Evolutionary conservation across 1,284 basidiomycete genomes (phyloP).

Genomic region (Stygiomarasmius scandens): DNA sequence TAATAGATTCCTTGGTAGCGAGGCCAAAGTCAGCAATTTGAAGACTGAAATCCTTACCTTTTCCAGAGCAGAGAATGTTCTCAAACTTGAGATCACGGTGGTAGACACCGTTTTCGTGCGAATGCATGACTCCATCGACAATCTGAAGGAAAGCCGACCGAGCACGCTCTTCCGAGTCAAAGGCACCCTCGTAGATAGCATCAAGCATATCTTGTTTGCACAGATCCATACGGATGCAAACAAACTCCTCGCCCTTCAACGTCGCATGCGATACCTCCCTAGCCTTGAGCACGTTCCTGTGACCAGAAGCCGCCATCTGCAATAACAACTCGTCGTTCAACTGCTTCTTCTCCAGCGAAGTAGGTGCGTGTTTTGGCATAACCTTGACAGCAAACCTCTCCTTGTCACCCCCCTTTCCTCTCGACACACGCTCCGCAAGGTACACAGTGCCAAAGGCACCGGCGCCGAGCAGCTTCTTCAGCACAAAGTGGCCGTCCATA

Average conservation of each 20-base stretch:
- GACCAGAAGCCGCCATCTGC: background rate
- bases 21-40: constrained; percentile 13
- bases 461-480: background rate
- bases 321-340: background rate
- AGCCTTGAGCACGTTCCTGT: background rate
- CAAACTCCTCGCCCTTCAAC: background rate
- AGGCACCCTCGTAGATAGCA: background rate
- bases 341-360: background rate
- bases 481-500: background rate
- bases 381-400: background rate
- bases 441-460: background rate
- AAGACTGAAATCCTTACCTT: background rate
- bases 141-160: background rate
- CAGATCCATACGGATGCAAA: background rate
- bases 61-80: constrained; percentile 8
- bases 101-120: constrained; percentile 1
- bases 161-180: background rate
- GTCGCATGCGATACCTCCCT: background rate
- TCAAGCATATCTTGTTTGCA: background rate
- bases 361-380: background rate
- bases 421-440: background rate
- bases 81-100: constrained; percentile 14
- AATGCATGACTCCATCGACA: constrained; percentile 7
- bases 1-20: background rate
- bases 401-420: background rate